Base-by-base conservation (phyloP, 768 basidiomycete genomes). In the Naganishia friedmannii region DNA sequence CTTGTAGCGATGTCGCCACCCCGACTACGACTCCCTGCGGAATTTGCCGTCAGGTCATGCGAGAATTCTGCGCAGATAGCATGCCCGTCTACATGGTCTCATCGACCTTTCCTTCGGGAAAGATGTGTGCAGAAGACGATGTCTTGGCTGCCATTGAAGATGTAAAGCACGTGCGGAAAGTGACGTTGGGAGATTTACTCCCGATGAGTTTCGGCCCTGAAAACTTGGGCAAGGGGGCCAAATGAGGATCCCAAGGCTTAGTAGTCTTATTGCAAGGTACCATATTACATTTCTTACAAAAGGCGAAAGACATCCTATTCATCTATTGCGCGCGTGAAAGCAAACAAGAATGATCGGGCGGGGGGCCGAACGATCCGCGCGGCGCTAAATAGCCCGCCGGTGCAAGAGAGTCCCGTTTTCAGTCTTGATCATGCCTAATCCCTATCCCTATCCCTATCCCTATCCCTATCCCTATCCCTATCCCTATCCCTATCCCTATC, bases 201-300 rank as follows among this genome's bases (percentile, higher is more conserved):
- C 93, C 93, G 0, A 84, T 89, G 82, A 91, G 91, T 76, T 95
- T 95, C 81, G 93, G 93, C 0, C 93, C 93, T 0, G 92, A 88
- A 76, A 63, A 63, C 26, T 12, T 63, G 60, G 23, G 6, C 10
- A 37, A 63, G 26, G 48, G n/a, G 12, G 48, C 23, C 2, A 3
- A 26, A 26, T 4, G 6, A 26, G 48, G 15, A 51, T n/a, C 3
- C 12, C n/a, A 51, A 21, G 13, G 7, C 45, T 26, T 26, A 42
- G 6, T 12, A 42, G 42, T 13, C 2, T 15, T 8, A 2, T 42
- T 42, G 42, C 2, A 42, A 42, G 15, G 15, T 42, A 42, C 42
- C 42, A 10, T 2, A 42, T 42, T 8, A 8, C 2, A 42, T 10
- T 42, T 42, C 34, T 5, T 37, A 37, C 6, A 12, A 5, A 12